Percentiles rank a stretch among this genome's conserved stretches.
These are phyloP conservation scores for Melampsora americana DNA, from an alignment of 1,284 basidiomycete genomes.

Conservation along the genomic window DNA sequence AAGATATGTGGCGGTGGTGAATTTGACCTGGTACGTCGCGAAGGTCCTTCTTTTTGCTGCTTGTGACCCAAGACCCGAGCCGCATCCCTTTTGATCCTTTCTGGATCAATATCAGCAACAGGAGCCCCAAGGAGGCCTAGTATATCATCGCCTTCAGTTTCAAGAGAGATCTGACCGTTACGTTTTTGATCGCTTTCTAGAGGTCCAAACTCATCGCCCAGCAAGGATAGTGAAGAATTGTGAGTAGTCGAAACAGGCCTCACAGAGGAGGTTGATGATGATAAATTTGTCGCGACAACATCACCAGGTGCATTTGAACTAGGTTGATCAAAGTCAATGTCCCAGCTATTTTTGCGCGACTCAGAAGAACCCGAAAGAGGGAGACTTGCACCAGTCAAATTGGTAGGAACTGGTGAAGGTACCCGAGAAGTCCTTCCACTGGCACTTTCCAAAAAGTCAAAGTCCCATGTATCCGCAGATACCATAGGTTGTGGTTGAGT, in stretches of 20 bases:
- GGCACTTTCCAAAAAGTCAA: slow-evolving; percentile 4
- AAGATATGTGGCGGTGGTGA: slow-evolving; percentile 85
- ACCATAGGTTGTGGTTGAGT: neutral
- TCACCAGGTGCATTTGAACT: neutral
- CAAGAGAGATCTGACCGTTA: neutral
- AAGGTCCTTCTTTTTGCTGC: neutral
- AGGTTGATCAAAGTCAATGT: slow-evolving; percentile 31
- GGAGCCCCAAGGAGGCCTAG: slow-evolving; percentile 27
- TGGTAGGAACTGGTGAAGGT: neutral
- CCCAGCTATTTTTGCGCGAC: slow-evolving; percentile 21
- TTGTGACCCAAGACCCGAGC: neutral
- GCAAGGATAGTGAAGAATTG: slow-evolving; percentile 5
- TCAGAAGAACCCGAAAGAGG: slow-evolving; percentile 6
- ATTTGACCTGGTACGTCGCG: slow-evolving; percentile 1
- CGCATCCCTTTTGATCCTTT: slow-evolving; percentile 27
- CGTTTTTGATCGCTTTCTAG: slow-evolving; percentile 6
- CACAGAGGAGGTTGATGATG: neutral
- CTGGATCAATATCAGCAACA: slow-evolving; percentile 12
- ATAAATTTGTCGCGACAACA: too few relatives aligned
- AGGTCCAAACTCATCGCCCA: slow-evolving; percentile 37
- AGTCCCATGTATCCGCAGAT: slow-evolving; percentile 1
- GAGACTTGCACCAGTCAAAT: slow-evolving; percentile 1
- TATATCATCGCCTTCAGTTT: slow-evolving; percentile 17
- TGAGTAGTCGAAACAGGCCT: neutral
- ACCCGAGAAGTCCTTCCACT: slow-evolving; percentile 2